phyloP scores from a whole-genome alignment of 495 filamentous ascomycete species.

The Eremomyces bilateralis region DNA sequence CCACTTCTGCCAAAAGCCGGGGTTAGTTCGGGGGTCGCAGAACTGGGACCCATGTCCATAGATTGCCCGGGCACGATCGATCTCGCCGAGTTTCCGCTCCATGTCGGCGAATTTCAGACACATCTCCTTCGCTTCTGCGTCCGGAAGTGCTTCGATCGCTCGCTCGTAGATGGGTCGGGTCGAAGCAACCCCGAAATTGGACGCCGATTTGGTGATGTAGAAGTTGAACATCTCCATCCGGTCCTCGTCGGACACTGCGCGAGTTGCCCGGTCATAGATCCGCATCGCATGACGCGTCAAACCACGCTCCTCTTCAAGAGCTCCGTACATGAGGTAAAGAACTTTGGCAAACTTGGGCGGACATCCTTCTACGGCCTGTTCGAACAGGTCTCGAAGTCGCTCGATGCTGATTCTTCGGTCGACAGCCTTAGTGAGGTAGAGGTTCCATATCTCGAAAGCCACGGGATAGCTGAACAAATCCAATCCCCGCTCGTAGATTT shows the following conservation, averaged over 20 bases:
- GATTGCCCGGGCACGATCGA: conserved; percentile 85
- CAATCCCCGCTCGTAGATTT: conserved; percentile 87
- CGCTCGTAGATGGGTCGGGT: conserved; percentile 95
- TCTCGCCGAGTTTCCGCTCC: conserved; percentile 89
- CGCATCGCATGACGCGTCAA: conserved; percentile 96
- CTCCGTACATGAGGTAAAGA: conserved; percentile 95
- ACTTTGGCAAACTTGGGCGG: conserved; percentile 92
- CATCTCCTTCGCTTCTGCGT: conserved; percentile 90
- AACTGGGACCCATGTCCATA: conserved; percentile 95
- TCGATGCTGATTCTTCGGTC: conserved; percentile 92
- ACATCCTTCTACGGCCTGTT: conserved; percentile 87
- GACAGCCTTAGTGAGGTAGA: conserved; percentile 93
- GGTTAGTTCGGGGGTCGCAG: conserved; percentile 79
- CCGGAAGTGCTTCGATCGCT: conserved; percentile 75
- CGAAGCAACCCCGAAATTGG: conserved; percentile 90
- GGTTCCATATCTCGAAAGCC: conserved; percentile 96
- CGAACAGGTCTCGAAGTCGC: conserved; percentile 82
- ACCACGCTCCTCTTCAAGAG: conserved; percentile 87
- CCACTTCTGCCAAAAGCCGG: conserved; percentile 89
- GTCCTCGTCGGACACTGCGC: conserved; percentile 88
- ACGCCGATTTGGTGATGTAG: conserved; percentile 97
- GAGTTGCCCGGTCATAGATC: conserved; percentile 93
- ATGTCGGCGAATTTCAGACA: conserved; percentile 98
- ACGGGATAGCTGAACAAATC: conserved; percentile 96
- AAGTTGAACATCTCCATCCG: conserved; percentile 97